Evolutionary conservation across 139 green algal genomes (phyloP), one percentile per base, ranked within the genome.

Genomic region (Tetraselmis striata): DNA sequence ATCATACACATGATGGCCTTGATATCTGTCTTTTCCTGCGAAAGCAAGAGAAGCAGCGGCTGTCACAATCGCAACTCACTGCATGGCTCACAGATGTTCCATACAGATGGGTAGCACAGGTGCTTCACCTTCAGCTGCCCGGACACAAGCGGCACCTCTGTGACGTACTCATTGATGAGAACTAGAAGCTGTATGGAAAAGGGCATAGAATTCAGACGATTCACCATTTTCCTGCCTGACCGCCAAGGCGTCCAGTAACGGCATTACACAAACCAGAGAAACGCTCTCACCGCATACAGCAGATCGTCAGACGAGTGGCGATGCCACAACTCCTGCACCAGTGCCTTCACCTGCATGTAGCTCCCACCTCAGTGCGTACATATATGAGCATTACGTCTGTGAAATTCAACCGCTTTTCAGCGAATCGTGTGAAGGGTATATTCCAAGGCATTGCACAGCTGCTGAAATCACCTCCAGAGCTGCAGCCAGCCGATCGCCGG

Each of bases 1-100:
- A 94, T 59, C 92, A 98, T 97, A 85, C 91, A 95, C 23, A 79
- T 75, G 0, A 94, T 59, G 23, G 86, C 88, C 2, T 23, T 22
- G 25, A 92, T 75, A 76, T 92, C 90, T 58, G 76, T 25, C 45
- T 67, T 67, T 2, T 77, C 74, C 74, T 77, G 74, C 74, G 79
- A 18, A 29, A 83, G 5, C 28, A 58, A 26, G 31, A 25, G 59
- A 23, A 74, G 11, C 31, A n/a, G n/a, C n/a, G n/a, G n/a, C n/a
- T n/a, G n/a, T n/a, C n/a, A n/a, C n/a, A n/a, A n/a, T n/a, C n/a
- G n/a, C n/a, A n/a, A n/a, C n/a, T n/a, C n/a, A n/a, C n/a, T n/a
- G n/a, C n/a, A n/a, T n/a, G n/a, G n/a, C n/a, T n/a, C n/a, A n/a
- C n/a, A n/a, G n/a, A n/a, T n/a, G n/a, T 24, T 23, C 27, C 58